These are phyloP conservation scores for Debaryomyces psychrophilus DNA, from an alignment of 1,139 yeast species.

Conservation along the genomic window DNA sequence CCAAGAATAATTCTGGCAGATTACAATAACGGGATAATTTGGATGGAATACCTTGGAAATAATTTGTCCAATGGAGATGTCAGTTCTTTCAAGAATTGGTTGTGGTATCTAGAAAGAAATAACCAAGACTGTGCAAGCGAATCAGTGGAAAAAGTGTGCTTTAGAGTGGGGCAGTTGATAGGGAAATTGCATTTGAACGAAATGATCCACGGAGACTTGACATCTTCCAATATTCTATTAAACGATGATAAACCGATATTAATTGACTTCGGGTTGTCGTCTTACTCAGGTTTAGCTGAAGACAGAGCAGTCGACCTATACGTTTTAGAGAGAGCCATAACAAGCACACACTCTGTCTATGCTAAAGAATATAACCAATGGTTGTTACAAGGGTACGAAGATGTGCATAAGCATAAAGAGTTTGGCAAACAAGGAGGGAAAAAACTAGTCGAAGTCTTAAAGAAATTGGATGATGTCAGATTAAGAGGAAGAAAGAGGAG, in stretches of 20 bases:
- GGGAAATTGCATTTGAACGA: conserved; percentile 76
- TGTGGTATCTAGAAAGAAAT: conserved; percentile 61
- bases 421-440: conserved; percentile 33
- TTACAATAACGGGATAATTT: conserved; percentile 74
- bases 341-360: conserved; percentile 83
- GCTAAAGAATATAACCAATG: conserved; percentile 67
- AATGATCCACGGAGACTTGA: conserved; percentile 92
- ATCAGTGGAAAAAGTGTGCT: conserved; percentile 46
- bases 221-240: conserved; percentile 83
- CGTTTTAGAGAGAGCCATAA: conserved; percentile 88
- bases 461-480: conserved; percentile 79
- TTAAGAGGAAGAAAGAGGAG: conserved; percentile 93
- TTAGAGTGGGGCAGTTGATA: conserved; percentile 65
- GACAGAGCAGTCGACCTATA: conserved; percentile 96
- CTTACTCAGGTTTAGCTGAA: conserved; percentile 77
- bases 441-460: conserved; percentile 57
- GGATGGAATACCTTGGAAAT: conserved; percentile 82
- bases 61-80: conserved; percentile 49
- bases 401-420: conserved; percentile 35
- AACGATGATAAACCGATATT: conserved; percentile 53
- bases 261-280: conserved; percentile 90
- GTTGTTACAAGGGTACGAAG: conserved; percentile 73
- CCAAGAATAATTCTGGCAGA: conserved; percentile 78
- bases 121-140: conserved; percentile 31
- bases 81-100: conserved; percentile 68